These are phyloP conservation scores for Annulohypoxylon nitens DNA, from an alignment of 495 filamentous ascomycete species.

Conservation along the genomic window DNA sequence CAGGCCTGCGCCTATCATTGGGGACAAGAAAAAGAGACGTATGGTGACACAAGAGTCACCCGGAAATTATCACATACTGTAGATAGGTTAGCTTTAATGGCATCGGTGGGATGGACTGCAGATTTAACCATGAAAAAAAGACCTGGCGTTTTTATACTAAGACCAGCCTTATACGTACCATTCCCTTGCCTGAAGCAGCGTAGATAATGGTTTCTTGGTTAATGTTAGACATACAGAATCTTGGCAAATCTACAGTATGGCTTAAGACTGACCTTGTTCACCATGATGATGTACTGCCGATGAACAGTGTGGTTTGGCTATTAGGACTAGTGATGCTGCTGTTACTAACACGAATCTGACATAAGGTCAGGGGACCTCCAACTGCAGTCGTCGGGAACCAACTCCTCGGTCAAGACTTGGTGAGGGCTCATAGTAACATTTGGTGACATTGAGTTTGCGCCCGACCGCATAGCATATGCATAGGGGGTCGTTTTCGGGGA, in stretches of 20 bases:
- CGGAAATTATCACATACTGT: conserved; percentile 32
- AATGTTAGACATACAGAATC: conserved; percentile 21
- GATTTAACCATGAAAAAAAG: not conserved
- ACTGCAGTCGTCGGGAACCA: conserved; percentile 18
- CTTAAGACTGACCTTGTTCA: conserved; percentile 59
- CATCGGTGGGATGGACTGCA: not conserved
- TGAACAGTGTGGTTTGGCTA: conserved; percentile 57
- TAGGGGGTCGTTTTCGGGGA: conserved; percentile 4
- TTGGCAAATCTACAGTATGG: not conserved
- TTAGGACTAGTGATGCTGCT: conserved; percentile 54
- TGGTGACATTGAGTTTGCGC: conserved; percentile 28
- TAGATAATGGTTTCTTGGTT: conserved; percentile 62
- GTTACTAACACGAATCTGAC: conserved; percentile 37
- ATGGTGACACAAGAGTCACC: conserved; percentile 2
- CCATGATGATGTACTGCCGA: conserved; percentile 61
- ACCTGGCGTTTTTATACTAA: not conserved
- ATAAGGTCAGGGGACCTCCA: conserved; percentile 19
- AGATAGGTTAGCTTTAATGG: conserved; percentile 25
- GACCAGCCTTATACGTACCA: conserved; percentile 36
- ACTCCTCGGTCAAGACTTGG: conserved; percentile 11
- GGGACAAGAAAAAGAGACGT: not conserved
- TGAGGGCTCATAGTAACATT: conserved; percentile 27
- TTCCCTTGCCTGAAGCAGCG: conserved; percentile 57
- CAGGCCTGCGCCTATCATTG: not conserved
- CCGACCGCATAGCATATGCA: conserved; percentile 21